Evolutionary conservation across 352 stramenopile species (phyloP).

Genomic region (Phytophthora meadii): DNA sequence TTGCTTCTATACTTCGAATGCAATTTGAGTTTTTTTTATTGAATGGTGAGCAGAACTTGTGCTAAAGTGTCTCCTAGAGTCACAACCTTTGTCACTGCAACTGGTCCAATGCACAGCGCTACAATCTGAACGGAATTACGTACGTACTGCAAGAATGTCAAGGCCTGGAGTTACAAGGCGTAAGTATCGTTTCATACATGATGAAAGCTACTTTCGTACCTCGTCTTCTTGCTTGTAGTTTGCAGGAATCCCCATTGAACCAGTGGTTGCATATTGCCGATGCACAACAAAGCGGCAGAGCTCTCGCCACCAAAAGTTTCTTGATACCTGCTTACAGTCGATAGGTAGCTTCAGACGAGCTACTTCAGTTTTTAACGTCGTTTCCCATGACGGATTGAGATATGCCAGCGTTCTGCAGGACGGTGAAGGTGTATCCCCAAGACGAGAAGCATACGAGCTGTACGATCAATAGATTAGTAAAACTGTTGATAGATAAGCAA

Average conservation of each 20-base stretch:
- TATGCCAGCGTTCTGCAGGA: conserved; percentile 44
- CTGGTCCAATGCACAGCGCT: conserved; percentile 31
- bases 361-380: conserved; percentile 7
- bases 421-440: conserved; percentile 34
- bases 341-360: conserved; percentile 13
- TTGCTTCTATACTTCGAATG: conserved; percentile 11
- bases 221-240: conserved; percentile 58
- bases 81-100: conserved; percentile 25
- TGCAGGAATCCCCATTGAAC: not conserved
- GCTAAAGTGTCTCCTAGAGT: conserved; percentile 34
- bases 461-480: not conserved
- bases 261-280: conserved; percentile 16
- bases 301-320: conserved; percentile 33
- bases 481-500: not conserved
- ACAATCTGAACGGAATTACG: conserved; percentile 42
- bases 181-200: not conserved
- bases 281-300: conserved; percentile 40
- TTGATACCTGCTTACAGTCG: conserved; percentile 6
- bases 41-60: conserved; percentile 25
- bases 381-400: conserved; percentile 37
- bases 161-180: conserved; percentile 5
- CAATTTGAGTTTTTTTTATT: conserved; percentile 25
- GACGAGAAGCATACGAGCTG: conserved; percentile 44
- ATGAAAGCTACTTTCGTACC: conserved; percentile 13
- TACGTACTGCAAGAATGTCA: conserved; percentile 49